Evolutionary conservation across 2,329 filamentous ascomycete species (phyloP).

Genomic region (Botrytis hyacinthi): DNA sequence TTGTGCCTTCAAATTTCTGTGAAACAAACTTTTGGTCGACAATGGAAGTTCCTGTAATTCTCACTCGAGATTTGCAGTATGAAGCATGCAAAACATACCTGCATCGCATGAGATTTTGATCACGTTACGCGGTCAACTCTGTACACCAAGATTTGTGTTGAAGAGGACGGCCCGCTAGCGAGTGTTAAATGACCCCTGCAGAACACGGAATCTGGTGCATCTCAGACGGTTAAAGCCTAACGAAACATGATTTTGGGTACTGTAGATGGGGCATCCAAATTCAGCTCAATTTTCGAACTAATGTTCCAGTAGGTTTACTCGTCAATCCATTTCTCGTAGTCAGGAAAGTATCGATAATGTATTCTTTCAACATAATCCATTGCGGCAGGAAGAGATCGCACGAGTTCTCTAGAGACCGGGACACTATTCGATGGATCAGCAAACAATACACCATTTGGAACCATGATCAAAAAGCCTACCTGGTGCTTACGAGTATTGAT

Average conservation of each 20-base stretch:
- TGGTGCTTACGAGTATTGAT: conserved; percentile 50
- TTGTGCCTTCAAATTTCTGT: not conserved
- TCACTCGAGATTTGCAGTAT: conserved; percentile 18
- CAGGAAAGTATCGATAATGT: conserved; percentile 55
- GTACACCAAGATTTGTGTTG: conserved; percentile 33
- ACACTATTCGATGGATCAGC: conserved; percentile 39
- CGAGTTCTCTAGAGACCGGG: conserved; percentile 47
- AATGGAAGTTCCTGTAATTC: not conserved
- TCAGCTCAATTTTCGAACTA: too few species aligned
- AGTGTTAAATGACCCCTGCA: conserved; percentile 27
- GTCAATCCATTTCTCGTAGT: conserved; percentile 47
- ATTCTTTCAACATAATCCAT: conserved; percentile 57
- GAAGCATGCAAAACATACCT: conserved; percentile 36
- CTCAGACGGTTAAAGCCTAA: not conserved
- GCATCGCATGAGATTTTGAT: conserved; percentile 33
- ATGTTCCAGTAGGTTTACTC: not conserved
- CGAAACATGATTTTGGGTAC: not conserved
- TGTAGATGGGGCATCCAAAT: not conserved
- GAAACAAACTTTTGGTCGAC: not conserved
- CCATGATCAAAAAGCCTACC: conserved; percentile 46
- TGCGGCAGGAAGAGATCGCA: conserved; percentile 49
- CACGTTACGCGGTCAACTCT: conserved; percentile 37
- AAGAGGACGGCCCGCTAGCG: conserved; percentile 32
- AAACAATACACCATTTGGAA: not conserved
- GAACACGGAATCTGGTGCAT: conserved; percentile 12